Percentiles rank a stretch among this genome's conserved stretches.
Conservation (phyloP, 495 filamentous ascomycete species). For the Staphylotrichum tortipilum region DNA sequence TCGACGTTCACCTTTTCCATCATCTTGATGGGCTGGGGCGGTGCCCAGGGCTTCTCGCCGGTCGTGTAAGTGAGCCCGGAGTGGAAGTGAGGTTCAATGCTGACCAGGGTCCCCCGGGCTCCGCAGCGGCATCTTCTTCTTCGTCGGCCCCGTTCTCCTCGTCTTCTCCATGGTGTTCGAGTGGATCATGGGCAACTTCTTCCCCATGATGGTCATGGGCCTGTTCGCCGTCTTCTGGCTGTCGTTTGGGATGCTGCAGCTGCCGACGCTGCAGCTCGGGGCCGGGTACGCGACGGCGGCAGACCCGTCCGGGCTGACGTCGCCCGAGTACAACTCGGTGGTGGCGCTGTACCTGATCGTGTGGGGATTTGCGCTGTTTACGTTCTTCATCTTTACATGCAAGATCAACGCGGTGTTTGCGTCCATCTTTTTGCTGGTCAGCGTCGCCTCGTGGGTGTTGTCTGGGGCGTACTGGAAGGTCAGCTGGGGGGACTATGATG, state of each 20-base stretch:
- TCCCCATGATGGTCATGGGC: conserved; percentile 50
- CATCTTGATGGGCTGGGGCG: conserved; percentile 49
- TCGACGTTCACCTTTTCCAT: conserved; percentile 37
- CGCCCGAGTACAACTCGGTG: conserved; percentile 40
- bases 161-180: conserved; percentile 41
- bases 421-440: conserved; percentile 44
- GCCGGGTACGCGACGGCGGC: conserved; percentile 35
- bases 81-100: too few relatives aligned
- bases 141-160: conserved; percentile 43
- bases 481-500: conserved; percentile 34
- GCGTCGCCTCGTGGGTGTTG: conserved; percentile 39
- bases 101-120: too few relatives aligned
- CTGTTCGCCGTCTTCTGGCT: conserved; percentile 51
- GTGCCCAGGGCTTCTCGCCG: conserved; percentile 36
- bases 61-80: conserved; percentile 39
- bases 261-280: conserved; percentile 44
- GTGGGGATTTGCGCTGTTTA: conserved; percentile 50
- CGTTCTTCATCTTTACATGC: conserved; percentile 47
- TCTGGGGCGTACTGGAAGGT: conserved; percentile 45
- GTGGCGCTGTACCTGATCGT: conserved; percentile 45
- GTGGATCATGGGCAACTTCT: conserved; percentile 47
- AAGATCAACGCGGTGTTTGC: conserved; percentile 49
- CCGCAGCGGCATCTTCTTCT: conserved; percentile 50
- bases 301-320: conserved; percentile 36
- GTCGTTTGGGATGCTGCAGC: conserved; percentile 44